Percentiles rank a stretch among this genome's conserved stretches.
Conservation (phyloP, 768 basidiomycete genomes). For the Lactarius psammicola region DNA sequence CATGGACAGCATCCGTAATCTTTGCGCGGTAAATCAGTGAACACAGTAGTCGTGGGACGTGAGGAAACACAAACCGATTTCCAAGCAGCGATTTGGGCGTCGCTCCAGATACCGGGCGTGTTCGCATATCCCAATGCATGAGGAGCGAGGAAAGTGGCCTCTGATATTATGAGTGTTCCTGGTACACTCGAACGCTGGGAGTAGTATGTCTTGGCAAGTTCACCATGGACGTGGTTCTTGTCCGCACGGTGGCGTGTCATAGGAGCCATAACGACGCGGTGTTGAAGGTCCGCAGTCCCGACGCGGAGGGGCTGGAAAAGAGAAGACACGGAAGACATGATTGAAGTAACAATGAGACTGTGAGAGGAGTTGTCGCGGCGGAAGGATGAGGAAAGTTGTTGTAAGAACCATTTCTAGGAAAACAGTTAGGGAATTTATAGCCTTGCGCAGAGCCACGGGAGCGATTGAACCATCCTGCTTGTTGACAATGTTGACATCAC, state of each 20-base stretch:
- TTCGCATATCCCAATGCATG: slow-evolving; percentile 49
- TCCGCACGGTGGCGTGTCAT: slow-evolving; percentile 48
- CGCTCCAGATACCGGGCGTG: slow-evolving; percentile 65
- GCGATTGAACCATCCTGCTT: no score
- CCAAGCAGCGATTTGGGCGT: slow-evolving; percentile 55
- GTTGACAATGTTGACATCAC: no score
- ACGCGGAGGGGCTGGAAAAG: slow-evolving; percentile 51
- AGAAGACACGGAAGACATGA: slow-evolving; percentile 10
- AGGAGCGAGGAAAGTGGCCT: slow-evolving; percentile 53
- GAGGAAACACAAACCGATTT: slow-evolving; percentile 37
- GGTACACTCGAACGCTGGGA: slow-evolving; percentile 45
- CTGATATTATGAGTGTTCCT: slow-evolving; percentile 56
- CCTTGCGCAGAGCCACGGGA: background rate
- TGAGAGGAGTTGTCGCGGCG: background rate
- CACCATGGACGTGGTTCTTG: slow-evolving; percentile 37
- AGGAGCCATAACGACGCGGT: slow-evolving; percentile 56
- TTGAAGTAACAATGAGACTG: background rate
- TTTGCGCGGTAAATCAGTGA: slow-evolving; percentile 33
- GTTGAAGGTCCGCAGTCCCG: slow-evolving; percentile 43
- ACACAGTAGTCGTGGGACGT: background rate
- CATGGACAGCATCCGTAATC: slow-evolving; percentile 57
- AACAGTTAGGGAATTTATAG: background rate
- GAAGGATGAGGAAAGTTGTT: background rate
- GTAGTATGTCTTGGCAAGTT: slow-evolving; percentile 47
- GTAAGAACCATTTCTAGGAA: background rate